Percentiles rank a stretch among this genome's conserved stretches.
Evolutionary conservation across 257 asterid species (phyloP).

Genomic region (Jacaranda copaia): DNA sequence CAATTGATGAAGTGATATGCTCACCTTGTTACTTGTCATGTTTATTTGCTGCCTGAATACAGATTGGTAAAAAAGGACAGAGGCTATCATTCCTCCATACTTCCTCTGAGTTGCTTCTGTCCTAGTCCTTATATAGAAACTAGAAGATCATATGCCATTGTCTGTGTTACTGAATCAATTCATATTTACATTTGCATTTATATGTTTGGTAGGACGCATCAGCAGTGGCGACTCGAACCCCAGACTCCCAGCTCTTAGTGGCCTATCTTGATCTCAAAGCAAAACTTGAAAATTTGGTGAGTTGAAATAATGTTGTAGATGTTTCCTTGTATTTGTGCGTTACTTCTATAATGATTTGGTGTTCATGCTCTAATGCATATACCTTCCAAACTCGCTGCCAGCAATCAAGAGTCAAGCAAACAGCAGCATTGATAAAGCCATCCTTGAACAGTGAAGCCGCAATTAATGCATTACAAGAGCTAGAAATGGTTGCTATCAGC

Average conservation of each 20-base stretch:
- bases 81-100: too few relatives aligned
- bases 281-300: slow-evolving; percentile 65
- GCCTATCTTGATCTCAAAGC: slow-evolving; percentile 61
- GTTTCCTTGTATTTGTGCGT: not conserved
- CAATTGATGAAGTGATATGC: too few relatives aligned
- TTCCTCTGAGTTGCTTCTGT: not conserved
- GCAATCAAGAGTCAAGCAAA: slow-evolving; percentile 65
- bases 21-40: too few relatives aligned
- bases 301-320: slow-evolving; percentile 31
- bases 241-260: slow-evolving; percentile 57
- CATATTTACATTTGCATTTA: slow-evolving; percentile 17
- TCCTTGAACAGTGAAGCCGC: slow-evolving; percentile 50
- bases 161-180: slow-evolving; percentile 13
- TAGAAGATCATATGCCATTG: slow-evolving; percentile 4
- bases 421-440: slow-evolving; percentile 60
- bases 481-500: slow-evolving; percentile 57
- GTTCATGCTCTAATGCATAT: not conserved
- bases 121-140: not conserved
- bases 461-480: slow-evolving; percentile 60
- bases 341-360: slow-evolving; percentile 8
- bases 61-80: too few relatives aligned
- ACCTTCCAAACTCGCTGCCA: slow-evolving; percentile 36
- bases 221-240: slow-evolving; percentile 32
- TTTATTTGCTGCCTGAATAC: too few relatives aligned
- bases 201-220: slow-evolving; percentile 49